Evolutionary conservation across 148 eudicot species (phyloP).

Genomic region (Hydrangea macrophylla): DNA sequence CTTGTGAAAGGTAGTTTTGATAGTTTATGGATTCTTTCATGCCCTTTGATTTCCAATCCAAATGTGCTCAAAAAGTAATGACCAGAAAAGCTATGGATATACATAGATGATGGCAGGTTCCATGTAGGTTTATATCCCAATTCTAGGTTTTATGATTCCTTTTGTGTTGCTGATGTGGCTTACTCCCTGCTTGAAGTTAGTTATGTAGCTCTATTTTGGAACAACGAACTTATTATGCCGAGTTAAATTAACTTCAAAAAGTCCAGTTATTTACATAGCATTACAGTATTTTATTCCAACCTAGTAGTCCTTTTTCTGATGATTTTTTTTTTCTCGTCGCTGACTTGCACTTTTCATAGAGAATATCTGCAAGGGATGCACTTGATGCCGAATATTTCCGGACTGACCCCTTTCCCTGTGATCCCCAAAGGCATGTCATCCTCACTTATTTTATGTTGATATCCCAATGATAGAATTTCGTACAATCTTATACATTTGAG

Average conservation of each 20-base stretch:
- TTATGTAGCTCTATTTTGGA: not conserved
- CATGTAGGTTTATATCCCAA: not conserved
- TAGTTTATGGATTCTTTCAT: not conserved
- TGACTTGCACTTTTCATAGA: slow-evolving; percentile 29
- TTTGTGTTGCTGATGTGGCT: not conserved
- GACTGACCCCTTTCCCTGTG: slow-evolving; percentile 82
- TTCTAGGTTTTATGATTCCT: not conserved
- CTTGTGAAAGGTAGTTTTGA: not conserved
- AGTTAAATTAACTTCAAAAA: not conserved
- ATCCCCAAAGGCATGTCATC: slow-evolving; percentile 57
- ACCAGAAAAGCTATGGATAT: not conserved
- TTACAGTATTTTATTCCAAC: not conserved
- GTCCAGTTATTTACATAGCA: not conserved
- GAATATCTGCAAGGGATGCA: slow-evolving; percentile 86
- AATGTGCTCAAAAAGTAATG: not conserved
- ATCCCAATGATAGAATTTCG: not conserved
- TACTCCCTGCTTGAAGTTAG: not conserved
- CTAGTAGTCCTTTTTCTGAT: not conserved
- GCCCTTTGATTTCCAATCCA: not conserved
- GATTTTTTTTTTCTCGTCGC: not conserved
- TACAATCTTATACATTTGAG: not conserved
- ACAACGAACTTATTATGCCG: not conserved
- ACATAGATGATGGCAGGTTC: not conserved
- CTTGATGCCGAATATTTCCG: slow-evolving; percentile 85
- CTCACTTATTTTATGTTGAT: not conserved